Percentiles rank a stretch among this genome's conserved stretches.
Evolutionary conservation across 148 eudicot species (phyloP).

Genomic region (Dysphania ambrosioides): DNA sequence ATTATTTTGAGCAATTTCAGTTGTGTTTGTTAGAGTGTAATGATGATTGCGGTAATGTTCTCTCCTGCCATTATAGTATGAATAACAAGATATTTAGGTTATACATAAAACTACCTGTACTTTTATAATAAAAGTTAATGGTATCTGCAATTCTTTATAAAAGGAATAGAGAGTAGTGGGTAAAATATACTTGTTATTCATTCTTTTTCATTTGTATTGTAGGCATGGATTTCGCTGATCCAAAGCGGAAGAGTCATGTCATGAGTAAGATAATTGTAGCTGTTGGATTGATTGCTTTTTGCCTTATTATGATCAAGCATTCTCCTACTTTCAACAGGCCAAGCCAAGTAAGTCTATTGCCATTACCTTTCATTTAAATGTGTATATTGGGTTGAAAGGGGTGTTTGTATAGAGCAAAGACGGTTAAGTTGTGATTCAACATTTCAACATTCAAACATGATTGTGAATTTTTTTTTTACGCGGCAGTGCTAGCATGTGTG

Average conservation of each 20-base stretch:
- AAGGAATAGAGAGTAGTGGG: neutral
- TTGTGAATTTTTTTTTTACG: no score
- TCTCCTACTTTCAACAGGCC: conserved; percentile 57
- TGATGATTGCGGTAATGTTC: neutral
- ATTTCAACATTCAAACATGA: no score
- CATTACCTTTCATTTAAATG: neutral
- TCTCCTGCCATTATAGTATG: neutral
- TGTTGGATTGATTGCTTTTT: conserved; percentile 54
- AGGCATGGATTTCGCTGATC: conserved; percentile 71
- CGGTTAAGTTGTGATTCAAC: neutral
- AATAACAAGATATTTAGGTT: neutral
- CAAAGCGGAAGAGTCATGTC: conserved; percentile 52
- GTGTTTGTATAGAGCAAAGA: neutral
- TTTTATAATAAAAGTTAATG: no score
- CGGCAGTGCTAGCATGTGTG: neutral
- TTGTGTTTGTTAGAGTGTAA: neutral
- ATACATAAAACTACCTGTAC: no score
- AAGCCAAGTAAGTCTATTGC: conserved; percentile 44
- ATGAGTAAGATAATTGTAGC: conserved; percentile 56
- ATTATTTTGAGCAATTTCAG: neutral
- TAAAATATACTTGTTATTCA: no score
- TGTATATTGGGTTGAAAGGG: neutral
- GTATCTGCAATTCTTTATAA: no score
- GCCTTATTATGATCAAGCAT: conserved; percentile 61
- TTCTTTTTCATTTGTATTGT: conserved; percentile 14